Percentiles rank a stretch among this genome's conserved stretches.
These are phyloP conservation scores for Phytophthora tubulina DNA, from an alignment of 352 stramenopile genomes.

Conservation along the genomic window DNA sequence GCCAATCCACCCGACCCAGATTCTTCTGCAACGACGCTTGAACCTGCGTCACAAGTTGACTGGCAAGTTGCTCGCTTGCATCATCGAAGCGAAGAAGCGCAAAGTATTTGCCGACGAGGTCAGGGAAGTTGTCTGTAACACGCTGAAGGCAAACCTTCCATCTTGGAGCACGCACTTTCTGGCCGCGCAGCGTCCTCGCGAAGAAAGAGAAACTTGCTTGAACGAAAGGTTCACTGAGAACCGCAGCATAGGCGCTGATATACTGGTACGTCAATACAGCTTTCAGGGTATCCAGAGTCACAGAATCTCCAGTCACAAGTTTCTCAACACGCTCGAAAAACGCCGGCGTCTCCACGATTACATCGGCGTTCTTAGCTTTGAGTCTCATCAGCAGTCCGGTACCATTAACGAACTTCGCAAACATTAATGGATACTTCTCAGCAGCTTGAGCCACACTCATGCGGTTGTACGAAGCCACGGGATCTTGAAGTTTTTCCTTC, in stretches of 20 bases:
- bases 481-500: conserved; percentile 91
- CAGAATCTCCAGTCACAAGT: conserved; percentile 47
- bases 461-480: conserved; percentile 91
- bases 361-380: conserved; percentile 39
- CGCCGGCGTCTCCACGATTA: conserved; percentile 69
- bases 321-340: conserved; percentile 67
- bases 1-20: conserved; percentile 89
- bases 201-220: conserved; percentile 94
- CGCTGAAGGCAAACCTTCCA: conserved; percentile 91
- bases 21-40: conserved; percentile 80
- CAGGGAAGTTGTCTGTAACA: conserved; percentile 59
- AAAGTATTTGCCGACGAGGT: conserved; percentile 92
- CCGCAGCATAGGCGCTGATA: conserved; percentile 46
- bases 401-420: conserved; percentile 66
- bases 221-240: conserved; percentile 81
- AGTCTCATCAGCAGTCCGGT: conserved; percentile 46
- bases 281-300: conserved; percentile 58
- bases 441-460: conserved; percentile 71
- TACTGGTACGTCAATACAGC: conserved; percentile 68
- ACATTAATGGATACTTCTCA: conserved; percentile 58
- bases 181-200: conserved; percentile 74
- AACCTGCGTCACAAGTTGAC: conserved; percentile 89
- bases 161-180: conserved; percentile 85
- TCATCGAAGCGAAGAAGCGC: conserved; percentile 91
- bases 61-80: conserved; percentile 77